Percentiles rank a stretch among this genome's conserved stretches.
phyloP scores from a whole-genome alignment of 1,139 yeast genomes.

The Magnusiomyces fungicola region DNA sequence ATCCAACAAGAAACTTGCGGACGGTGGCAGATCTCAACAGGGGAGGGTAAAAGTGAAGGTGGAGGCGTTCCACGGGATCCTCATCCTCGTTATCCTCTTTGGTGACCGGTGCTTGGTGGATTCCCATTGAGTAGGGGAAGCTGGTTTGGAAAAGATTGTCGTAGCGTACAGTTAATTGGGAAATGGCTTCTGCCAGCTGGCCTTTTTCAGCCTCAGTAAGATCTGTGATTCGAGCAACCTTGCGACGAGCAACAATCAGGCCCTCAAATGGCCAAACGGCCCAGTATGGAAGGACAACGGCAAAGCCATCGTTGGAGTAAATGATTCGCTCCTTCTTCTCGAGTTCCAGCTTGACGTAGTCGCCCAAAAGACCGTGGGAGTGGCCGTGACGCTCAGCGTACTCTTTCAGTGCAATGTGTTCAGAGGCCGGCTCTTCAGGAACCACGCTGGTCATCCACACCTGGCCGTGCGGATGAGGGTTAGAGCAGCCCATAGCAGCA shows the following conservation, averaged over 20 bases:
- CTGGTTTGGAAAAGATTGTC: constrained; percentile 64
- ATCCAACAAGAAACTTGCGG: constrained; percentile 68
- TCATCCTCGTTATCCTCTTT: constrained; percentile 22
- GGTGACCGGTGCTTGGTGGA: constrained; percentile 52
- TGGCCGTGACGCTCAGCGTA: constrained; percentile 38
- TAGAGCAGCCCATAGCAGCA: constrained; percentile 75
- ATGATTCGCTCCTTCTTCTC: constrained; percentile 41
- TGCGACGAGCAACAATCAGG: constrained; percentile 49
- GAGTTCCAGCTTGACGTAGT: constrained; percentile 56
- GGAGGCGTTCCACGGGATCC: constrained; percentile 50
- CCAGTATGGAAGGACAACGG: constrained; percentile 78
- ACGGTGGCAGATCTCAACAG: constrained; percentile 68
- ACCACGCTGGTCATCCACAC: constrained; percentile 67
- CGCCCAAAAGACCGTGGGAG: constrained; percentile 45
- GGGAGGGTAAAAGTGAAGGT: constrained; percentile 76
- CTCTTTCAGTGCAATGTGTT: constrained; percentile 37
- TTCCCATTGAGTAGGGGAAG: constrained; percentile 77
- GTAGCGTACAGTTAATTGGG: constrained; percentile 53
- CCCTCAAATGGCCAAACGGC: constrained; percentile 81
- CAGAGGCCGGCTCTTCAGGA: constrained; percentile 64
- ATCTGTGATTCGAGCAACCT: constrained; percentile 46
- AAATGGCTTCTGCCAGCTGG: constrained; percentile 53
- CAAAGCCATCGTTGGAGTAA: constrained; percentile 52
- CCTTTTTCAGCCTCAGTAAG: constrained; percentile 43
- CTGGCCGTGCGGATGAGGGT: constrained; percentile 73